phyloP scores from a whole-genome alignment of 1,284 basidiomycete genomes.

The Laetiporus sulphureus region DNA sequence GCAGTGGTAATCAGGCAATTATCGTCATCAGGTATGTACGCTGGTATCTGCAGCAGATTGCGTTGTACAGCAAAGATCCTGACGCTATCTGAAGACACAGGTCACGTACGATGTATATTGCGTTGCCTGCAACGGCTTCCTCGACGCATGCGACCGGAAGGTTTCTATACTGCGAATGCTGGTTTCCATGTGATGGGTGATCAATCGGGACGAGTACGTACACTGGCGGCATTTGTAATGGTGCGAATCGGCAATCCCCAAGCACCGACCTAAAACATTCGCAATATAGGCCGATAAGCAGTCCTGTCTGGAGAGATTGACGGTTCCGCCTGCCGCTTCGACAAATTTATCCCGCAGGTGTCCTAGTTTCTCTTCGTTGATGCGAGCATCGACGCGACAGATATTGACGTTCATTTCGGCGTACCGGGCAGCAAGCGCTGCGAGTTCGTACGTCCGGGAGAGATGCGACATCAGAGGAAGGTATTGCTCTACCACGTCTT shows the following conservation, averaged over 20 bases:
- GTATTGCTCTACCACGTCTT: slow-evolving; percentile 5
- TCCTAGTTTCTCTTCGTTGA: slow-evolving; percentile 10
- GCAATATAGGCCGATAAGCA: slow-evolving; percentile 27
- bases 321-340: neutral
- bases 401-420: slow-evolving; percentile 7
- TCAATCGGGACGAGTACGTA: slow-evolving; percentile 12
- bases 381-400: slow-evolving; percentile 4
- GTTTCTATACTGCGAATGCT: slow-evolving; percentile 21
- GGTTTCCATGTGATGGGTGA: neutral
- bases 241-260: slow-evolving; percentile 2
- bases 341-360: slow-evolving; percentile 6
- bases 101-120: slow-evolving; percentile 22
- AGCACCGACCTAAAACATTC: slow-evolving; percentile 16
- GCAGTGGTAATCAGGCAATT: slow-evolving; percentile 12
- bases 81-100: slow-evolving; percentile 9
- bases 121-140: slow-evolving; percentile 15
- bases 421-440: slow-evolving; percentile 6
- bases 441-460: slow-evolving; percentile 2
- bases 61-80: too few relatives aligned
- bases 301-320: slow-evolving; percentile 19
- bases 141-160: slow-evolving; percentile 14
- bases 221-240: slow-evolving; percentile 25
- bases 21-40: neutral
- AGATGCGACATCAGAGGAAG: slow-evolving; percentile 12
- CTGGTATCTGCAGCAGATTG: slow-evolving; percentile 8